Percentiles rank a stretch among this genome's conserved stretches.
phyloP scores from a whole-genome alignment of 1,139 yeast species.

The Zygosaccharomyces sapae region DNA sequence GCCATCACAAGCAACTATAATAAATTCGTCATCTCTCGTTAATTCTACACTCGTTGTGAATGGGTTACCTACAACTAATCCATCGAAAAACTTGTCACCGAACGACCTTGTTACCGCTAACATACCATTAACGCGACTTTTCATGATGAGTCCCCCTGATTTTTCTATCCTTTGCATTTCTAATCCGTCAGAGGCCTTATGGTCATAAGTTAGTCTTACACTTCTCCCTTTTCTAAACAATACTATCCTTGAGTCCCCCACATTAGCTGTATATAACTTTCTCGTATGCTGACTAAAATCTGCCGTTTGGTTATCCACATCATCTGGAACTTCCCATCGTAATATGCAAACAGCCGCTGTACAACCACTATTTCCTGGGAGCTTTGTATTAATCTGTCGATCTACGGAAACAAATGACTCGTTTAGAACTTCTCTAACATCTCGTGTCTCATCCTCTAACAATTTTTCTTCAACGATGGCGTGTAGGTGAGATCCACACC shows the following conservation, averaged over 20 bases:
- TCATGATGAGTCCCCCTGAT: slow-evolving; percentile 83
- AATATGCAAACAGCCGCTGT: slow-evolving; percentile 94
- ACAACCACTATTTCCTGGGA: slow-evolving; percentile 75
- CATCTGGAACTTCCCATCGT: slow-evolving; percentile 69
- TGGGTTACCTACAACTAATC: slow-evolving; percentile 83
- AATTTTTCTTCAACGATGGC: slow-evolving; percentile 37
- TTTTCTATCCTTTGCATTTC: slow-evolving; percentile 74
- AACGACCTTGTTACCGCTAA: slow-evolving; percentile 90
- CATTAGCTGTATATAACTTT: slow-evolving; percentile 89
- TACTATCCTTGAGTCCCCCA: slow-evolving; percentile 87
- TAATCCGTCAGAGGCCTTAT: slow-evolving; percentile 78
- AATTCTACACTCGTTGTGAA: slow-evolving; percentile 87
- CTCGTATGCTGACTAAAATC: slow-evolving; percentile 48
- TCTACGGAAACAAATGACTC: slow-evolving; percentile 73
- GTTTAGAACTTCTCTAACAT: slow-evolving; percentile 54
- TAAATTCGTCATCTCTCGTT: slow-evolving; percentile 56
- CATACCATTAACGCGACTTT: slow-evolving; percentile 91
- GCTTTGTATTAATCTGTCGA: slow-evolving; percentile 50
- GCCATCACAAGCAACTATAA: slow-evolving; percentile 92
- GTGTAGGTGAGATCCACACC: slow-evolving; percentile 91
- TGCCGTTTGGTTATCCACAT: slow-evolving; percentile 20
- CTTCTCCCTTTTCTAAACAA: slow-evolving; percentile 71
- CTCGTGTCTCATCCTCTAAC: slow-evolving; percentile 39
- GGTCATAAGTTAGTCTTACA: slow-evolving; percentile 82
- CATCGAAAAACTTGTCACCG: slow-evolving; percentile 94